phyloP scores from a whole-genome alignment of 768 basidiomycete species.

The Boletus rubescentipes region DNA sequence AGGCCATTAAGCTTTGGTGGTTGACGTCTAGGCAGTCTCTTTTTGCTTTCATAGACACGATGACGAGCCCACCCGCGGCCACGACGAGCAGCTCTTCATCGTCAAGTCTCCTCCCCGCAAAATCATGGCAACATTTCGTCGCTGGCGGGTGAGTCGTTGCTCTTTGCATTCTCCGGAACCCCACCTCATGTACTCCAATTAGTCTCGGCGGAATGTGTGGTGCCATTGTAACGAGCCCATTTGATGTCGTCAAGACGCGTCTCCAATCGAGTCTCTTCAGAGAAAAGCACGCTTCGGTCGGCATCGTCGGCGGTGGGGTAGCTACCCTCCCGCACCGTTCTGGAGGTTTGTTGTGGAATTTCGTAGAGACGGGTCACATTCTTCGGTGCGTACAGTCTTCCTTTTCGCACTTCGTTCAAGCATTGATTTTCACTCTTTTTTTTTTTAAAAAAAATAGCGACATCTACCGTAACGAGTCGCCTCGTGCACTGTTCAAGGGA shows the following conservation, averaged over 20 bases:
- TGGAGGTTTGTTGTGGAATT: slow-evolving; percentile 77
- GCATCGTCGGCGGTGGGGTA: slow-evolving; percentile 32
- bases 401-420: background rate
- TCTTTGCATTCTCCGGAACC: background rate
- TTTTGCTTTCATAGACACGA: slow-evolving; percentile 11
- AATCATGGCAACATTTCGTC: slow-evolving; percentile 82
- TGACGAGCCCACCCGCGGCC: slow-evolving; percentile 8
- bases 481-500: slow-evolving; percentile 89
- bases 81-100: slow-evolving; percentile 30
- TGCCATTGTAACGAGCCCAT: slow-evolving; percentile 93
- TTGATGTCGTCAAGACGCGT: slow-evolving; percentile 98
- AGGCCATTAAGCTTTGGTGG: background rate
- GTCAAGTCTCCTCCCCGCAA: slow-evolving; percentile 53
- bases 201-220: slow-evolving; percentile 98
- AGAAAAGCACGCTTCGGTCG: slow-evolving; percentile 39
- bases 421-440: background rate
- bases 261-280: slow-evolving; percentile 87
- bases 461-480: slow-evolving; percentile 87
- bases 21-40: no score
- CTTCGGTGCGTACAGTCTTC: slow-evolving; percentile 54
- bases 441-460: slow-evolving; percentile 52
- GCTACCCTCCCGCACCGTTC: slow-evolving; percentile 34
- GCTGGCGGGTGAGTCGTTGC: slow-evolving; percentile 73
- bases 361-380: slow-evolving; percentile 92
- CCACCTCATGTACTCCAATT: slow-evolving; percentile 2